Evolutionary conservation across 345 rosid genomes (phyloP).

Genomic region (Limnanthes douglasii): DNA sequence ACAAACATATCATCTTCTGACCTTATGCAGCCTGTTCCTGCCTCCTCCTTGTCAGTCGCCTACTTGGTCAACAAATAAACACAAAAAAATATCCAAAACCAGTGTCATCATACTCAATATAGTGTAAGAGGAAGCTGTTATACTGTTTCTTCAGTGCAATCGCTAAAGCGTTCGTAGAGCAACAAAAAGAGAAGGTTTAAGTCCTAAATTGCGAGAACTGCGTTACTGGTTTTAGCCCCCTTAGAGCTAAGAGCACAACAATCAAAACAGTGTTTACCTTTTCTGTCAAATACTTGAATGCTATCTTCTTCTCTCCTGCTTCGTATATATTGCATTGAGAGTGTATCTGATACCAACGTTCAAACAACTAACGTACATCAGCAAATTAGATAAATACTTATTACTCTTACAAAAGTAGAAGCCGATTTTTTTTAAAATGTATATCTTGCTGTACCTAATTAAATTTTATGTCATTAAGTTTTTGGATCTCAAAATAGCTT

Average conservation of each 20-base stretch:
- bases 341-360: conserved; percentile 36
- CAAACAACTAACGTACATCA: conserved; percentile 1
- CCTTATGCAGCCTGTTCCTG: conserved; percentile 35
- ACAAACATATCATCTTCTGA: conserved; percentile 73
- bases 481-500: background rate
- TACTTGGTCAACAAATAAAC: conserved; percentile 12
- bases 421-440: too few relatives aligned
- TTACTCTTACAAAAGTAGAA: too few relatives aligned
- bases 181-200: background rate
- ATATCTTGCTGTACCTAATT: too few relatives aligned
- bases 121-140: background rate
- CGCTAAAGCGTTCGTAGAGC: too few relatives aligned
- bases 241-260: background rate
- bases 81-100: background rate
- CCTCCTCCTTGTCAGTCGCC: conserved; percentile 64
- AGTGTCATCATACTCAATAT: background rate
- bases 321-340: conserved; percentile 94
- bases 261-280: conserved; percentile 24
- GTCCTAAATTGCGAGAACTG: conserved; percentile 1
- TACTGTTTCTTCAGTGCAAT: too few relatives aligned
- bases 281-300: conserved; percentile 74
- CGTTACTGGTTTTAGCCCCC: background rate
- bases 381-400: too few relatives aligned
- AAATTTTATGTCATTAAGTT: conserved; percentile 1
- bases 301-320: conserved; percentile 81